Evolutionary conservation across 495 filamentous ascomycete genomes (phyloP).

Genomic region (Oidiodendron maius): DNA sequence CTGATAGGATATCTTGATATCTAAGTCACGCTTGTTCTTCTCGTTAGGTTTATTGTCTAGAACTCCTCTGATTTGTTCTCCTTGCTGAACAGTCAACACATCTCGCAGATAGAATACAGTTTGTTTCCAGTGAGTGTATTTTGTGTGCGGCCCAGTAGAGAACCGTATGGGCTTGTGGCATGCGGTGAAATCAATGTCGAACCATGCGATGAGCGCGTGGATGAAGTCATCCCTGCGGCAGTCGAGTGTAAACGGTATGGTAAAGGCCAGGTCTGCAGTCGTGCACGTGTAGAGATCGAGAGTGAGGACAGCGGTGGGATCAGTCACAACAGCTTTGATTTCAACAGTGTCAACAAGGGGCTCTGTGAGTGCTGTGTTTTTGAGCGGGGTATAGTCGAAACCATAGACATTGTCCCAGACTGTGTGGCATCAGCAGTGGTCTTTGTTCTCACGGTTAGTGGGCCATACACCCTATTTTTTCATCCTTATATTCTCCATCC

Average conservation of each 20-base stretch:
- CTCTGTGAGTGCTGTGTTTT: constrained; percentile 64
- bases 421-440: constrained; percentile 17
- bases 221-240: constrained; percentile 82
- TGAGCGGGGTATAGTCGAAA: constrained; percentile 68
- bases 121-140: constrained; percentile 95
- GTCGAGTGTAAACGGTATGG: constrained; percentile 56
- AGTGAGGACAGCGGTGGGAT: constrained; percentile 59
- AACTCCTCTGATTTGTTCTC: constrained; percentile 64
- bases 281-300: constrained; percentile 69
- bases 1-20: constrained; percentile 81
- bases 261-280: constrained; percentile 60
- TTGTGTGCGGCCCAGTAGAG: constrained; percentile 82
- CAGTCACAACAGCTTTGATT: constrained; percentile 69
- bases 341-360: constrained; percentile 68
- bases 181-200: constrained; percentile 95
- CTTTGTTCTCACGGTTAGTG: neutral
- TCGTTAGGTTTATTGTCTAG: constrained; percentile 83
- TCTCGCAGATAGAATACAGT: constrained; percentile 87
- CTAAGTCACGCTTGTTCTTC: constrained; percentile 90
- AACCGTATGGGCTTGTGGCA: constrained; percentile 85
- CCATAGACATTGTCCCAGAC: constrained; percentile 83
- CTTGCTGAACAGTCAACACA: constrained; percentile 75
- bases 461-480: constrained; percentile 59
- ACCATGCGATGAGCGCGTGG: constrained; percentile 95
- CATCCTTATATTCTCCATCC: constrained; percentile 76